phyloP scores from a whole-genome alignment of 2,329 filamentous ascomycete genomes.

The Talaromyces piceae region DNA sequence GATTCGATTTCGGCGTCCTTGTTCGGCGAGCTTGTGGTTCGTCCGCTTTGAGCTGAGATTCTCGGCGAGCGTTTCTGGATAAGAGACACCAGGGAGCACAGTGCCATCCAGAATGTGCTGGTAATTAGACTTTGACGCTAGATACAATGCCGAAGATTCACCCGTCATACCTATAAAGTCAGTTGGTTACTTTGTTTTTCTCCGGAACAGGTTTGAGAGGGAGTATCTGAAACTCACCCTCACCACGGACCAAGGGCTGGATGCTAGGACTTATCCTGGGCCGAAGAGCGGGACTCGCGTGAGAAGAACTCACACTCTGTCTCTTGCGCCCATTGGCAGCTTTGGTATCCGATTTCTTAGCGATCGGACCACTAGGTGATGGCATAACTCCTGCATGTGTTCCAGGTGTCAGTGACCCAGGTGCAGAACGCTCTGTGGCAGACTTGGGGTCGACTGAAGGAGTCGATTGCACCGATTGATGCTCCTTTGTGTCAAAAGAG shows the following conservation, averaged over 20 bases:
- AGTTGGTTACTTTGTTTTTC: neutral
- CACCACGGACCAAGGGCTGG: conserved; percentile 75
- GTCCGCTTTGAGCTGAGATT: conserved; percentile 94
- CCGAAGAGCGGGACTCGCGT: conserved; percentile 77
- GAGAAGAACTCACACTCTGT: conserved; percentile 60
- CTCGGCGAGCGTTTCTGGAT: conserved; percentile 83
- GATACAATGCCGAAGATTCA: conserved; percentile 61
- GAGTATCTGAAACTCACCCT: conserved; percentile 53
- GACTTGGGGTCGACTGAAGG: conserved; percentile 35
- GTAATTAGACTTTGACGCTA: conserved; percentile 95
- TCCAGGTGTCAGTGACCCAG: conserved; percentile 41
- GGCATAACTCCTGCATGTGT: conserved; percentile 47
- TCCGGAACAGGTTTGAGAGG: neutral
- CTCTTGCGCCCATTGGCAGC: conserved; percentile 58
- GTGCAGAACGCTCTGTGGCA: conserved; percentile 22
- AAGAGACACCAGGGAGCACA: conserved; percentile 78
- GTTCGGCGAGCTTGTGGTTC: conserved; percentile 95
- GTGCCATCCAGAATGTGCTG: conserved; percentile 95
- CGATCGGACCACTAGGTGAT: conserved; percentile 41
- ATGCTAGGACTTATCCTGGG: conserved; percentile 92
- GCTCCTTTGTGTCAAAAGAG: conserved; percentile 45
- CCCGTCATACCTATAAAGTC: conserved; percentile 36
- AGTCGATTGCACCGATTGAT: conserved; percentile 57
- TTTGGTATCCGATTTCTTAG: conserved; percentile 40
- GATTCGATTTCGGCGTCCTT: conserved; percentile 89